These are phyloP conservation scores for Angomonas deanei DNA, from an alignment of 208 protist genomes.

Conservation along the genomic window DNA sequence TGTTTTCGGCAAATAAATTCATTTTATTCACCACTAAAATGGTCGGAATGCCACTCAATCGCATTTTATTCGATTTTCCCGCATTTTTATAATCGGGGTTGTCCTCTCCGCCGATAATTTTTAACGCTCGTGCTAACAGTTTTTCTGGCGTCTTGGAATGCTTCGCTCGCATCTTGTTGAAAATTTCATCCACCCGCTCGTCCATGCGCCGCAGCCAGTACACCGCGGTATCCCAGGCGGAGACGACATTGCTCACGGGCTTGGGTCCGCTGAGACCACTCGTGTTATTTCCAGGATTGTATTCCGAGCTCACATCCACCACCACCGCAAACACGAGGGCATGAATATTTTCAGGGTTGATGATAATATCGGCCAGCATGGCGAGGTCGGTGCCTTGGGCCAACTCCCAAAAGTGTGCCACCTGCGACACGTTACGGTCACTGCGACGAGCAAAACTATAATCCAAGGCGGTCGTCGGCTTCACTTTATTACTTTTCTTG, in stretches of 20 bases:
- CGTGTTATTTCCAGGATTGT: background rate
- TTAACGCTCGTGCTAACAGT: slow-evolving; percentile 51
- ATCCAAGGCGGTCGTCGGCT: slow-evolving; percentile 86
- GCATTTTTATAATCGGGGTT: slow-evolving; percentile 67
- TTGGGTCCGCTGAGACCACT: background rate
- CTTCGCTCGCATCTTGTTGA: slow-evolving; percentile 73
- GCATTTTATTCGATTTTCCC: slow-evolving; percentile 22
- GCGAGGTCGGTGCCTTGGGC: slow-evolving; percentile 76
- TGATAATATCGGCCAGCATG: slow-evolving; percentile 80
- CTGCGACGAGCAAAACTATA: slow-evolving; percentile 74
- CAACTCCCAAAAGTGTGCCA: slow-evolving; percentile 90
- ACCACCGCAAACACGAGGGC: slow-evolving; percentile 63
- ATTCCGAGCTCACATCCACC: slow-evolving; percentile 51
- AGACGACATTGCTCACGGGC: slow-evolving; percentile 17
- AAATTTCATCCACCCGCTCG: slow-evolving; percentile 53
- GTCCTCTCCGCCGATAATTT: slow-evolving; percentile 49
- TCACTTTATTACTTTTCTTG: slow-evolving; percentile 35
- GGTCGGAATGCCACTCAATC: slow-evolving; percentile 73
- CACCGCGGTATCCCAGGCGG: slow-evolving; percentile 64
- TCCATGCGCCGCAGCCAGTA: slow-evolving; percentile 79
- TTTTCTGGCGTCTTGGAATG: slow-evolving; percentile 75
- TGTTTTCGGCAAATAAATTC: slow-evolving; percentile 64
- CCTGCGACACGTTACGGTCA: slow-evolving; percentile 72
- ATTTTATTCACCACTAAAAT: slow-evolving; percentile 85
- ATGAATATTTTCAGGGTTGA: slow-evolving; percentile 86